Conservation (phyloP, 495 filamentous ascomycete genomes). For the Xylaria longipes region DNA sequence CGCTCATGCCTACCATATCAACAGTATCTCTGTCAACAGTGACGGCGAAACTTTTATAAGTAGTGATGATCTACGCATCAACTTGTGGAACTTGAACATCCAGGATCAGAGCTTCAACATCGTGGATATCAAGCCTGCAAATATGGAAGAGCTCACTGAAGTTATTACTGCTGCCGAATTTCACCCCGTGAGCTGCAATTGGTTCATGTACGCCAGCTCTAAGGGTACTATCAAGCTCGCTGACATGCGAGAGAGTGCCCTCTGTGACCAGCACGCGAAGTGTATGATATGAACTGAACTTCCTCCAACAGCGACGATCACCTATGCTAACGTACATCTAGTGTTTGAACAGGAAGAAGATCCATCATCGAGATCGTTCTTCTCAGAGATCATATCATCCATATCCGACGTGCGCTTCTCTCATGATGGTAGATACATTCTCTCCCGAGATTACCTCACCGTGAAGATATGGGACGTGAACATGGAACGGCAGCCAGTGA, state of each 20-base stretch:
- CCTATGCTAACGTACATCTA: constrained; percentile 45
- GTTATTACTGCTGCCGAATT: constrained; percentile 99
- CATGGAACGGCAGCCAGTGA: constrained; percentile 95
- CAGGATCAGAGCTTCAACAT: constrained; percentile 99
- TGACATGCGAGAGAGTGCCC: constrained; percentile 94
- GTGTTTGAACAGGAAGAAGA: constrained; percentile 99
- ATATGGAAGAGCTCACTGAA: constrained; percentile 99
- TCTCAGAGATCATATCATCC: constrained; percentile 99
- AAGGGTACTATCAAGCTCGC: constrained; percentile 99
- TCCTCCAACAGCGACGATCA: background rate
- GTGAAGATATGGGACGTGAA: constrained; percentile 99
- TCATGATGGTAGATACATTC: constrained; percentile 92
- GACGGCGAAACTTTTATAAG: constrained; percentile 99
- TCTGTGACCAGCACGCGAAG: constrained; percentile 96
- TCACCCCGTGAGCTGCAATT: constrained; percentile 96
- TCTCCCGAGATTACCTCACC: constrained; percentile 96
- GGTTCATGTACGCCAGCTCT: constrained; percentile 99
- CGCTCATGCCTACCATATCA: constrained; percentile 99
- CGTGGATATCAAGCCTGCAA: constrained; percentile 98
- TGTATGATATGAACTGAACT: constrained; percentile 59
- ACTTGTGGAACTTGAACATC: constrained; percentile 98
- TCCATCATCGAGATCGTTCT: constrained; percentile 97
- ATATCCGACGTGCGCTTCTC: constrained; percentile 99
- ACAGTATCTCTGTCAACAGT: constrained; percentile 99
- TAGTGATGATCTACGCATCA: constrained; percentile 96